Base-by-base conservation (phyloP, 164 flowering plant species). In the Euptelea pleiosperma region DNA sequence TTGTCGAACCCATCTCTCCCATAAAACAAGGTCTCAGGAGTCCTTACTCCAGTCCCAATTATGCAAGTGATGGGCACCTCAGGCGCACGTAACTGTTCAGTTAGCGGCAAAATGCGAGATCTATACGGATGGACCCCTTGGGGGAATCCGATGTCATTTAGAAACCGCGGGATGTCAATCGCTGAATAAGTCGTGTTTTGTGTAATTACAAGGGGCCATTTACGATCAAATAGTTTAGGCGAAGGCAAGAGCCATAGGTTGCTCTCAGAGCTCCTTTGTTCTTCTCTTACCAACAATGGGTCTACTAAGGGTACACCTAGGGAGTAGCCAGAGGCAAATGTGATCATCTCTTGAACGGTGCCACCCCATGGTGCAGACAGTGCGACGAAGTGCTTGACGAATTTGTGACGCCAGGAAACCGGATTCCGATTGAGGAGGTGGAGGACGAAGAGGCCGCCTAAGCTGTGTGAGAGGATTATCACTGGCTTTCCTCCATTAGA, bases 361-460 rank as follows among this genome's bases (percentile, higher is more conserved):
- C 99, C 97, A 24, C 85, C 96, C 96, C 97, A 93, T 0, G 99
- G 99, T 0, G 96, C 69, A 0, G 95, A 75, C 15, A 90, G 50
- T 2, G 97, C 78, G 0, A 93, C 44, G 24, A 90, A 76, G 73
- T 93, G 99, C 49, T 86, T 84, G 70, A 93, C 52, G 59, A 41
- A 83, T 34, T 73, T 71, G 16, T 56, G 22, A 47, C 84, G 80
- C 99, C 99, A 93, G 0, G 82, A 62, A 0, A 21, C 36, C 0
- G 81, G 46, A 69, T 73, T 82, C 0, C 89, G 82, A 57, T 73
- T 69, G 53, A 93, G 90, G n/a, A 93, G 79, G n/a, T 90, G 85
- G 52, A 79, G 88, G 55, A 60, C 84, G 35, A 74, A 89, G 1
- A 87, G 79, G 37, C 96, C 87, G 15, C 99, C 99, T 35, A 93